Percentiles rank a stretch among this genome's conserved stretches.
Conservation (phyloP, 495 filamentous ascomycete species). For the Collariella sp. region DNA sequence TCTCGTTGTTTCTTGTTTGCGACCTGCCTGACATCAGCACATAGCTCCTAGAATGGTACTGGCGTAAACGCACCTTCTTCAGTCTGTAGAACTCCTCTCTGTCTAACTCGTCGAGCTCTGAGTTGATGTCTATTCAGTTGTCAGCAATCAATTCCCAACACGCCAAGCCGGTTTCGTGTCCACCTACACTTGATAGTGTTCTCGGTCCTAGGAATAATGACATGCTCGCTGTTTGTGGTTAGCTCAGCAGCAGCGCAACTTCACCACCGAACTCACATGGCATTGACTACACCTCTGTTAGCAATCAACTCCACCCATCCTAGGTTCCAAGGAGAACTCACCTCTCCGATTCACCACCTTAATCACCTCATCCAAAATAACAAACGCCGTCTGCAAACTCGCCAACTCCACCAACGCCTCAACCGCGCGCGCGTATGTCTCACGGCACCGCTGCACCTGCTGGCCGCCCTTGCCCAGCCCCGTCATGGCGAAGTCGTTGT, state of each 20-base stretch:
- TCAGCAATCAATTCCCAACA: neutral
- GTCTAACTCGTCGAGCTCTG: slow-evolving; percentile 95
- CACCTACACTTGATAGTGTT: slow-evolving; percentile 94
- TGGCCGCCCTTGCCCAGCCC: slow-evolving; percentile 95
- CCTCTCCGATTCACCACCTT: slow-evolving; percentile 97
- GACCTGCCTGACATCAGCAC: slow-evolving; percentile 36
- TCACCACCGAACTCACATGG: slow-evolving; percentile 56
- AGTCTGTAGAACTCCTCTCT: slow-evolving; percentile 96
- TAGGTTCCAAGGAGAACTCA: slow-evolving; percentile 27
- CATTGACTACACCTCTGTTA: slow-evolving; percentile 61
- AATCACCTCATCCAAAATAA: slow-evolving; percentile 97
- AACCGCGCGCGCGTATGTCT: slow-evolving; percentile 95
- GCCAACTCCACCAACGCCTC: slow-evolving; percentile 95
- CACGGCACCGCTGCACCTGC: slow-evolving; percentile 87
- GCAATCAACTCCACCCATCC: slow-evolving; percentile 15
- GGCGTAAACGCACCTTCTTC: slow-evolving; percentile 64
- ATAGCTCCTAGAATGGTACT: neutral
- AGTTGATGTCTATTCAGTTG: slow-evolving; percentile 72
- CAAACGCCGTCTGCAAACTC: slow-evolving; percentile 94
- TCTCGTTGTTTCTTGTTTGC: slow-evolving; percentile 92
- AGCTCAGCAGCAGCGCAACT: neutral
- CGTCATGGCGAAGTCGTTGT: slow-evolving; percentile 93
- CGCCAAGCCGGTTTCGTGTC: neutral
- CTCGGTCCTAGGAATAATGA: slow-evolving; percentile 95
- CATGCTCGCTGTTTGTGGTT: slow-evolving; percentile 57